These are phyloP conservation scores for Kregervanrija fluxuum DNA, from an alignment of 805 yeast genomes.

Conservation along the genomic window DNA sequence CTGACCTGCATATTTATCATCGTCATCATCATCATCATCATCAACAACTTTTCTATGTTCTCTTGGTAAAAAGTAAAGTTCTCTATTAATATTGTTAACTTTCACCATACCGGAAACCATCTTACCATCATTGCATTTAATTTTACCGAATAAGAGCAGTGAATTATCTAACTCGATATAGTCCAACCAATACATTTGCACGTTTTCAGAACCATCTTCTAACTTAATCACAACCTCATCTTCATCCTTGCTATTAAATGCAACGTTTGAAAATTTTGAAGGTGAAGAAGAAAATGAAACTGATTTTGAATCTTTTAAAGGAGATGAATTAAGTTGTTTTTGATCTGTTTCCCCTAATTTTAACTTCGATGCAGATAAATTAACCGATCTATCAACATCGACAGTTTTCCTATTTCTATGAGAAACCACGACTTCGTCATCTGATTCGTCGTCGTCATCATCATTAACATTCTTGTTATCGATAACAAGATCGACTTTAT, in stretches of 20 bases:
- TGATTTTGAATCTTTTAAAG: constrained; percentile 9
- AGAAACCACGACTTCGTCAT: constrained; percentile 53
- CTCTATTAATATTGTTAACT: constrained; percentile 60
- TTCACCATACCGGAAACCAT: constrained; percentile 73
- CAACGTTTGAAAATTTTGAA: constrained; percentile 15
- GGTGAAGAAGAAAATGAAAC: constrained; percentile 1
- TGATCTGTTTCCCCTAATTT: neutral
- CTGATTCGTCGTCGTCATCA: constrained; percentile 33
- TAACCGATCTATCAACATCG: constrained; percentile 35
- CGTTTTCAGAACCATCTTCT: constrained; percentile 28
- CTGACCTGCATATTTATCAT: constrained; percentile 33
- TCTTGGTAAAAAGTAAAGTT: constrained; percentile 73
- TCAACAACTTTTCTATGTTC: constrained; percentile 18
- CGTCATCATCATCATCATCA: constrained; percentile 11
- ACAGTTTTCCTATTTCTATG: constrained; percentile 43
- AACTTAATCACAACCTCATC: constrained; percentile 26
- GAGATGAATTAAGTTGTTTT: constrained; percentile 20
- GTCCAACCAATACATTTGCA: constrained; percentile 87
- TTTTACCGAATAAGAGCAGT: constrained; percentile 75
- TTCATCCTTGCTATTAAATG: constrained; percentile 28
- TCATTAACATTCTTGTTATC: constrained; percentile 8
- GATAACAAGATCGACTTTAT: constrained; percentile 3
- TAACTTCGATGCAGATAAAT: constrained; percentile 29
- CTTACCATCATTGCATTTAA: constrained; percentile 49
- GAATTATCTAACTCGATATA: constrained; percentile 69